These are phyloP conservation scores for Spergularia azorica DNA, from an alignment of 179 eudicot genomes.

Conservation along the genomic window DNA sequence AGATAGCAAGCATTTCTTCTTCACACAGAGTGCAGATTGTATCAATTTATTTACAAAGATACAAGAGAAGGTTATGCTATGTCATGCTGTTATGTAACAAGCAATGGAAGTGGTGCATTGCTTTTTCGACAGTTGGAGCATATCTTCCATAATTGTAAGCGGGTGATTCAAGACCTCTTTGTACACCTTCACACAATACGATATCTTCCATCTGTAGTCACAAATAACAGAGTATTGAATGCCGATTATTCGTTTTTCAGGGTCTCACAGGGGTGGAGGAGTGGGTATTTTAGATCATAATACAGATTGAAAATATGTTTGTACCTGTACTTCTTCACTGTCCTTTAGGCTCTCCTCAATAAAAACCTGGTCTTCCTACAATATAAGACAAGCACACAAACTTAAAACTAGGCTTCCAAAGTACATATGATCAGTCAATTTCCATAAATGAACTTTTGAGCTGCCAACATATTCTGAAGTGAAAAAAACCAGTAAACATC, in stretches of 20 bases:
- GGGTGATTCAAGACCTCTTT: conserved; percentile 85
- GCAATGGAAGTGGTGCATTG: conserved; percentile 91
- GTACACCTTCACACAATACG: conserved; percentile 72
- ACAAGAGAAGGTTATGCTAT: background rate
- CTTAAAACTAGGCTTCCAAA: background rate
- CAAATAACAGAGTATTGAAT: too few species aligned
- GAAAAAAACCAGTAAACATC: too few species aligned
- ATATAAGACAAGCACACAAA: background rate
- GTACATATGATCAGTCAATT: background rate
- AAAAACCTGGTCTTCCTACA: conserved; percentile 62
- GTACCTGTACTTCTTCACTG: conserved; percentile 87
- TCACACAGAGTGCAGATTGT: background rate
- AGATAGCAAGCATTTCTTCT: background rate
- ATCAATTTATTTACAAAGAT: background rate
- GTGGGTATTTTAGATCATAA: background rate
- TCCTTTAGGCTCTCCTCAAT: conserved; percentile 63
- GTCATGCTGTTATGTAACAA: conserved; percentile 45
- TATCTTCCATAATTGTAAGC: conserved; percentile 73
- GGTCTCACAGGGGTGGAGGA: background rate
- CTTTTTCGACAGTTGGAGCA: conserved; percentile 69
- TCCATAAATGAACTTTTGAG: background rate
- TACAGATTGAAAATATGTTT: background rate
- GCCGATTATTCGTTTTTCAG: background rate
- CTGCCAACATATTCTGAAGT: background rate
- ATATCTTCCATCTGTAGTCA: conserved; percentile 74